A percentile compares a stretch with the other conserved stretches of the same genome.
phyloP scores from a whole-genome alignment of 495 filamentous ascomycete genomes.

The Parmelia sp. region DNA sequence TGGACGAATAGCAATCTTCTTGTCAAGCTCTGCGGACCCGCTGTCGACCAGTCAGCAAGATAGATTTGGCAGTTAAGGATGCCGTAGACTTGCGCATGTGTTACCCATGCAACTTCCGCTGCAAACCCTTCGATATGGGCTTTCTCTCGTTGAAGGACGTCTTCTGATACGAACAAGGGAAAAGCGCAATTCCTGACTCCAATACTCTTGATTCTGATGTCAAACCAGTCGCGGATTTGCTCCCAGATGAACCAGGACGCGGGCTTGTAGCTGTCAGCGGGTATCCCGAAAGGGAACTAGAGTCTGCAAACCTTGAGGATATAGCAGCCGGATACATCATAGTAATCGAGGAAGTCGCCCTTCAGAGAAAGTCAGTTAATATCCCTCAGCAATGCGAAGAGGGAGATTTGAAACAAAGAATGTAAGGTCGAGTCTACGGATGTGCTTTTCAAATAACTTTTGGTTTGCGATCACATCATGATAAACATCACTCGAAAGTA shows the following conservation, averaged over 20 bases:
- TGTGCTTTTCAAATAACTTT: too few species aligned
- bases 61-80: constrained; percentile 17
- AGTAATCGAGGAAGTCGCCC: constrained; percentile 90
- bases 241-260: constrained; percentile 90
- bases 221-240: constrained; percentile 83
- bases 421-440: not conserved
- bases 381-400: not conserved
- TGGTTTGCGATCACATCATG: not conserved
- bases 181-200: constrained; percentile 94
- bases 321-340: constrained; percentile 92
- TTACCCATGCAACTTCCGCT: constrained; percentile 97
- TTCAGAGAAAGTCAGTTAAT: not conserved
- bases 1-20: constrained; percentile 90
- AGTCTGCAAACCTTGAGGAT: constrained; percentile 48
- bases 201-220: constrained; percentile 74
- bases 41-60: constrained; percentile 36
- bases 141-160: constrained; percentile 89
- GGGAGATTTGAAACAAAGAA: too few species aligned
- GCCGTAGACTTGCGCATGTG: constrained; percentile 64
- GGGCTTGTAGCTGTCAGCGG: constrained; percentile 41
- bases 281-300: not conserved
- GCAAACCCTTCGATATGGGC: constrained; percentile 96
- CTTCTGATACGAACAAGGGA: constrained; percentile 86
- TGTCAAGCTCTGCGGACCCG: constrained; percentile 84
- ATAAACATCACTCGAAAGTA: not conserved